These are phyloP conservation scores for Komagataella phaffii DNA, from an alignment of 805 yeast genomes.

Conservation along the genomic window DNA sequence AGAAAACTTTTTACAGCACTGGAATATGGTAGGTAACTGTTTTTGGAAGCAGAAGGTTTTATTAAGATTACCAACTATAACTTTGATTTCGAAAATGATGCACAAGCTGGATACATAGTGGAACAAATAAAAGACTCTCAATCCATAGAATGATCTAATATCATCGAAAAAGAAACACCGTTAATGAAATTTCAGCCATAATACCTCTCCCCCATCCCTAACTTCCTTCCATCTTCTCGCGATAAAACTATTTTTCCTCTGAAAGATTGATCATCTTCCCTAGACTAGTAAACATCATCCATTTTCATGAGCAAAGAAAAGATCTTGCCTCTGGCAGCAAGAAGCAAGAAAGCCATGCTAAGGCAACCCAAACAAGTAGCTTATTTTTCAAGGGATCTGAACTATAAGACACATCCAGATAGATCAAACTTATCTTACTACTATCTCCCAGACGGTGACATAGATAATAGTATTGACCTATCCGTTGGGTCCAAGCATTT, in stretches of 20 bases:
- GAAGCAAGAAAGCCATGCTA: slow-evolving; percentile 54
- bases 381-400: slow-evolving; percentile 48
- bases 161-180: too few species aligned
- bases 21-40: too few species aligned
- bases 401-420: slow-evolving; percentile 38
- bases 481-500: slow-evolving; percentile 51
- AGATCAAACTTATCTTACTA: slow-evolving; percentile 51
- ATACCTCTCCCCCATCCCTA: neutral
- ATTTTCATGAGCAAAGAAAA: slow-evolving; percentile 2
- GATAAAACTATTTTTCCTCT: neutral
- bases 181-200: neutral
- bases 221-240: neutral
- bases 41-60: too few species aligned
- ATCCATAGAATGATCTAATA: too few species aligned
- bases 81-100: too few species aligned
- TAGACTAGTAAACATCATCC: neutral
- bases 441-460: slow-evolving; percentile 64
- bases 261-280: neutral
- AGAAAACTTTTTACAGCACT: too few species aligned
- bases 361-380: slow-evolving; percentile 79
- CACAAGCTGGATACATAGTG: too few species aligned
- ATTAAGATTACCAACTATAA: too few species aligned
- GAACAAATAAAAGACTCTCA: too few species aligned
- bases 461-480: slow-evolving; percentile 48
- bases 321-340: slow-evolving; percentile 24